Conservation (phyloP, 176 grass and related monocot species). For the Poa annua region DNA sequence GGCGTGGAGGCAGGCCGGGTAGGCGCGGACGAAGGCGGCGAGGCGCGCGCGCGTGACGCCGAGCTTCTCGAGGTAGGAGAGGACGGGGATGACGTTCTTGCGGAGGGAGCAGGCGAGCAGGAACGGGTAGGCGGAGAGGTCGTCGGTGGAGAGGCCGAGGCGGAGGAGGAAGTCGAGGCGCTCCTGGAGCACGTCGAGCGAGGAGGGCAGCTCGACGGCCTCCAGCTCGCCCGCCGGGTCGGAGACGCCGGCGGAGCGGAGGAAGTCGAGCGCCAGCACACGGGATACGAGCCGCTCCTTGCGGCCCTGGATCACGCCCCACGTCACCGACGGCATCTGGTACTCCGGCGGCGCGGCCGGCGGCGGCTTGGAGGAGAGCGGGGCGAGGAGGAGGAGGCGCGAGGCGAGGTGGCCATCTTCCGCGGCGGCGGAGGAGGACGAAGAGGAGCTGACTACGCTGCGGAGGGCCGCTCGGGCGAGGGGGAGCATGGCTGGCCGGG, state of each 20-base stretch:
- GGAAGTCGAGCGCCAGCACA: constrained; percentile 92
- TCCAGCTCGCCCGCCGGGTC: constrained; percentile 80
- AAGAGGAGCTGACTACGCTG: background rate
- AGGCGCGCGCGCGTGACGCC: constrained; percentile 77
- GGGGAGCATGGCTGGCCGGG: constrained; percentile 43
- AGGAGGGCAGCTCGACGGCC: constrained; percentile 85
- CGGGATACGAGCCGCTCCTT: constrained; percentile 94
- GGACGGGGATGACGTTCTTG: constrained; percentile 90
- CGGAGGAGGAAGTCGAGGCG: constrained; percentile 95
- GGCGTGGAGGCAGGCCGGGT: constrained; percentile 85
- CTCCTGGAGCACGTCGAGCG: constrained; percentile 90
- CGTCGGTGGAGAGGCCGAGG: constrained; percentile 87
- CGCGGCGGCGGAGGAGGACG: background rate
- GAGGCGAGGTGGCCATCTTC: background rate
- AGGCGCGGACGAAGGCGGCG: constrained; percentile 72
- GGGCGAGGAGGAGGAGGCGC: constrained; percentile 19
- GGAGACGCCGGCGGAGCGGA: constrained; percentile 74
- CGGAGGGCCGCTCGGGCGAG: constrained; percentile 40
- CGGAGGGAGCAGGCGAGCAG: constrained; percentile 85
- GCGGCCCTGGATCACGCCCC: constrained; percentile 88
- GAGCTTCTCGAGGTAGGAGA: constrained; percentile 92
- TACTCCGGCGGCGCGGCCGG: constrained; percentile 71
- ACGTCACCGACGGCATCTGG: constrained; percentile 92
- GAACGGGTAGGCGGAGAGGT: constrained; percentile 84
- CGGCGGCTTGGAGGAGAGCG: constrained; percentile 23